A percentile compares a stretch with the other conserved stretches of the same genome.
phyloP scores from a whole-genome alignment of 2,329 filamentous ascomycete species.

The Cytospora piceicola region DNA sequence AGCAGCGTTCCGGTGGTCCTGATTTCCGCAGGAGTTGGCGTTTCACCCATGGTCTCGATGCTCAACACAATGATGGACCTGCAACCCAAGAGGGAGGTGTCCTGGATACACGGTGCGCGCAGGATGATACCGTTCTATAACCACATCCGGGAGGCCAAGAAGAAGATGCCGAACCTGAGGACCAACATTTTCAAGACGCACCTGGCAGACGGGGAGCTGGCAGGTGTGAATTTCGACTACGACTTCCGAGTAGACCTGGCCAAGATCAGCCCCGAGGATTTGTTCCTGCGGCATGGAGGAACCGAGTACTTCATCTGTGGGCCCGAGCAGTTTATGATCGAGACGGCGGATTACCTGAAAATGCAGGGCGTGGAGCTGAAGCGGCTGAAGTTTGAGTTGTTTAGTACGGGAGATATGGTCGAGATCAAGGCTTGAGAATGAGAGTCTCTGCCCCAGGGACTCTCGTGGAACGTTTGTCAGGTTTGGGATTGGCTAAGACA shows the following conservation, averaged over 20 bases:
- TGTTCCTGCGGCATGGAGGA: conserved; percentile 49
- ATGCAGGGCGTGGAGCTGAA: conserved; percentile 44
- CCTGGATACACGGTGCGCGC: conserved; percentile 63
- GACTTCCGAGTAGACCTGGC: conserved; percentile 52
- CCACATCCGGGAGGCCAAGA: conserved; percentile 52
- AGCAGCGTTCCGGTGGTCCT: conserved; percentile 58
- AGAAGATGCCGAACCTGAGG: conserved; percentile 41
- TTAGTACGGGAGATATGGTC: conserved; percentile 51
- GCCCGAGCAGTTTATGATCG: conserved; percentile 58
- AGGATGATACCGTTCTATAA: conserved; percentile 57
- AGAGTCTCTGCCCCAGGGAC: background rate
- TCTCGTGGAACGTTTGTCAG: too few relatives aligned
- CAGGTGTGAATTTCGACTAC: conserved; percentile 49
- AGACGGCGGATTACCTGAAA: conserved; percentile 51
- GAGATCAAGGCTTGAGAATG: conserved; percentile 11
- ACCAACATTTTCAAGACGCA: conserved; percentile 56
- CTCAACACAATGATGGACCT: conserved; percentile 56
- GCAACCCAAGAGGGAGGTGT: conserved; percentile 52
- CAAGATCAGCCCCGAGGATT: conserved; percentile 47
- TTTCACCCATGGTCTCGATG: conserved; percentile 64
- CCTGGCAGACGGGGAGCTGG: conserved; percentile 49
- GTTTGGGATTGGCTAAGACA: too few relatives aligned
- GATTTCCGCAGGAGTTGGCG: conserved; percentile 64
- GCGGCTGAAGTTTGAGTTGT: conserved; percentile 52
- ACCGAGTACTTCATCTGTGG: conserved; percentile 61